These are phyloP conservation scores for Zhuliangozyma blackwelliae DNA, from an alignment of 1,139 yeast genomes.

Conservation along the genomic window DNA sequence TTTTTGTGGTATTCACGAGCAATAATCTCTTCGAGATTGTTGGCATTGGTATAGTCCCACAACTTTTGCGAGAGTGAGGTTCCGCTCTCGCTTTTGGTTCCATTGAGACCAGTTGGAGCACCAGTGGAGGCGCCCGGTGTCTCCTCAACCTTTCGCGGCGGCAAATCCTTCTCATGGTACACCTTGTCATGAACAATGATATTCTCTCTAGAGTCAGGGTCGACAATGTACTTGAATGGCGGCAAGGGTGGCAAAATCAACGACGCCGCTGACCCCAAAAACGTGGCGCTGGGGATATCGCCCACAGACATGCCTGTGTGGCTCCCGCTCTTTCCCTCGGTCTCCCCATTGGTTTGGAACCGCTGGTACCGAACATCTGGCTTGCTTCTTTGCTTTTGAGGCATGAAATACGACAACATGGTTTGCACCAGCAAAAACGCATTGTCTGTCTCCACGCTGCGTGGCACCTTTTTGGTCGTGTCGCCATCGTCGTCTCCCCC, in stretches of 20 bases:
- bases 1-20: slow-evolving; percentile 86
- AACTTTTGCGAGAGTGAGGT: slow-evolving; percentile 7
- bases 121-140: not conserved
- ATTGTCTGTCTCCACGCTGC: slow-evolving; percentile 6
- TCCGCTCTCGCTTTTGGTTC: not conserved
- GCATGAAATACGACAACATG: slow-evolving; percentile 41
- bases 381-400: slow-evolving; percentile 28
- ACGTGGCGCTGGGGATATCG: slow-evolving; percentile 63
- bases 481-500: slow-evolving; percentile 1
- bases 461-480: slow-evolving; percentile 7
- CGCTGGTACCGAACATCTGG: slow-evolving; percentile 22
- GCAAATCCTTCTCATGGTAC: slow-evolving; percentile 34
- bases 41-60: slow-evolving; percentile 21
- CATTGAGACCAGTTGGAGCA: not conserved
- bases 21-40: slow-evolving; percentile 65
- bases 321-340: not conserved
- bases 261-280: slow-evolving; percentile 78
- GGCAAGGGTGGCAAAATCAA: slow-evolving; percentile 88
- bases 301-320: slow-evolving; percentile 11
- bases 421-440: slow-evolving; percentile 38
- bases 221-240: slow-evolving; percentile 59
- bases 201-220: slow-evolving; percentile 43
- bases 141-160: slow-evolving; percentile 9
- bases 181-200: slow-evolving; percentile 40
- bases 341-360: slow-evolving; percentile 24